Percentiles rank a stretch among this genome's conserved stretches.
Conservation (phyloP, 176 grass and related monocot species). For the Zea luxurians region DNA sequence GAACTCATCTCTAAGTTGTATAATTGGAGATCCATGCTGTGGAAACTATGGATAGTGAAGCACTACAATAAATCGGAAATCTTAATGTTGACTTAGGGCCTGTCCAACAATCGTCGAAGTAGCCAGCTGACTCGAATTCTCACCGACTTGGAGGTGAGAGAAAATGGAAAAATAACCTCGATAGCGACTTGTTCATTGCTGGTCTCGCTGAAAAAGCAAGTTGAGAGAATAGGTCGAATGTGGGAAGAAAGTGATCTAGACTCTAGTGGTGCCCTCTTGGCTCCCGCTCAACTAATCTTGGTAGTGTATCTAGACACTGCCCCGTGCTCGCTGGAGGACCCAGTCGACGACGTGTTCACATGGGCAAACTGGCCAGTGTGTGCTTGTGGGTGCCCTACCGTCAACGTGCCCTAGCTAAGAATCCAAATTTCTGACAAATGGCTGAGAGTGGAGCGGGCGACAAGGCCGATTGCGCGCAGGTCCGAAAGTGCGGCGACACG, state of each 20-base stretch:
- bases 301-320: not conserved
- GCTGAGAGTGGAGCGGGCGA: not conserved
- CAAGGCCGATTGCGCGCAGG: not conserved
- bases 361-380: not conserved
- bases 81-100: constrained; percentile 7
- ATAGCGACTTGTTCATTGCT: not conserved
- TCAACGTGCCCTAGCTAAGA: not conserved
- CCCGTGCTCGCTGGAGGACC: not conserved
- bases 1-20: not conserved
- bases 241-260: not conserved
- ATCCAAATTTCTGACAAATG: not conserved
- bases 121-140: not conserved
- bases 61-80: constrained; percentile 1
- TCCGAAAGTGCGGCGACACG: not conserved
- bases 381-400: not conserved
- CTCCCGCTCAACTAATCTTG: not conserved
- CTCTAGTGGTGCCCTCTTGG: not conserved
- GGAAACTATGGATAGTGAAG: constrained; percentile 22
- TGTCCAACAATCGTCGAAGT: not conserved
- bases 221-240: not conserved
- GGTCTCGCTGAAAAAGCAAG: not conserved
- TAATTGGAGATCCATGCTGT: constrained; percentile 4
- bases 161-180: not conserved
- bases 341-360: not conserved
- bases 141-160: not conserved